phyloP scores from a whole-genome alignment of 2,329 filamentous ascomycete genomes.

The Canariomyces notabilis region DNA sequence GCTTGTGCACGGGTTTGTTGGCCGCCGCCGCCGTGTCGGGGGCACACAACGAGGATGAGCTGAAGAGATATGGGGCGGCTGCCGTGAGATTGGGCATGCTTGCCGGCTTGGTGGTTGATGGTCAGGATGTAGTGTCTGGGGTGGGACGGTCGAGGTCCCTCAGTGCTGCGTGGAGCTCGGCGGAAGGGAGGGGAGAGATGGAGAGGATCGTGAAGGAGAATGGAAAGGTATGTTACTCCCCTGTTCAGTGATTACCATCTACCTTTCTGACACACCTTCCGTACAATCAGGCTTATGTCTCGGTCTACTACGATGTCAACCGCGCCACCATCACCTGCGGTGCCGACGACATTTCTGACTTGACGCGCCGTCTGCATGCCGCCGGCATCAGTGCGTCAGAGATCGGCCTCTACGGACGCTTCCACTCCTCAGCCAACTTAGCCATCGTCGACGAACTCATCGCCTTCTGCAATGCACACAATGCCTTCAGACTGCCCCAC shows the following conservation, averaged over 20 bases:
- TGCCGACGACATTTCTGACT: conserved; percentile 8
- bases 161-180: conserved; percentile 22
- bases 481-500: conserved; percentile 32
- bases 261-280: too few relatives aligned
- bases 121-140: conserved; percentile 25
- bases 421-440: conserved; percentile 26
- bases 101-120: conserved; percentile 35
- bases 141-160: conserved; percentile 25
- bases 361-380: conserved; percentile 25
- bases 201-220: conserved; percentile 17
- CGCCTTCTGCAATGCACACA: conserved; percentile 26
- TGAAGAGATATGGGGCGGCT: conserved; percentile 33
- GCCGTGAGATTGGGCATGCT: conserved; percentile 37
- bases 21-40: conserved; percentile 34
- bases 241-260: too few relatives aligned
- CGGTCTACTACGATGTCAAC: conserved; percentile 34
- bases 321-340: conserved; percentile 34
- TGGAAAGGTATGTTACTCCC: too few relatives aligned
- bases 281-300: conserved; percentile 35
- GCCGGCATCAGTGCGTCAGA: conserved; percentile 27
- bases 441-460: conserved; percentile 22
- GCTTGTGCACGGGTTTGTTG: conserved; percentile 39
- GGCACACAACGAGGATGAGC: conserved; percentile 24
- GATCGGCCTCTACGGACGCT: conserved; percentile 30
- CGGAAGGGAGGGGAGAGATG: conserved; percentile 19